phyloP scores from a whole-genome alignment of 164 flowering plant species.

The Chimonanthus salicifolius region DNA sequence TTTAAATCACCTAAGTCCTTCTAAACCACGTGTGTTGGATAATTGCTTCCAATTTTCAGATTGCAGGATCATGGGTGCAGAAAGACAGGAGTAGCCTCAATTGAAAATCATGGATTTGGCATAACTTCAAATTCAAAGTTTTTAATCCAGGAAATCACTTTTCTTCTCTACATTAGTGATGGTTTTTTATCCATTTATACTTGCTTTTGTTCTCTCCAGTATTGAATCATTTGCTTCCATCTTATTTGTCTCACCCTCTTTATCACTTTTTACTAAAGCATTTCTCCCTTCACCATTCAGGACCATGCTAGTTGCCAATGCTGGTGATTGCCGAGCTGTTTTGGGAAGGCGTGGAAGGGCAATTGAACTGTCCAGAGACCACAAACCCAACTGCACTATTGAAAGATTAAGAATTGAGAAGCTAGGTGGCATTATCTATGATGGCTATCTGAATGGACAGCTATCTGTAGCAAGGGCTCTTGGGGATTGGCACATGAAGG shows the following conservation, averaged over 20 bases:
- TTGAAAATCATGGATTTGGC: not conserved
- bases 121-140: not conserved
- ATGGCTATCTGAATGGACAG: slow-evolving; percentile 92
- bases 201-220: not conserved
- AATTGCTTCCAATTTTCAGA: not conserved
- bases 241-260: not conserved
- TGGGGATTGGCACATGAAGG: slow-evolving; percentile 99
- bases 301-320: slow-evolving; percentile 76
- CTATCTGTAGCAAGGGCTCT: slow-evolving; percentile 88
- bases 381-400: slow-evolving; percentile 74
- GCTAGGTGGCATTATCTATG: slow-evolving; percentile 82
- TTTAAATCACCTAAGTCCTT: not conserved
- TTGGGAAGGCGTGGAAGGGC: slow-evolving; percentile 89
- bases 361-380: slow-evolving; percentile 79
- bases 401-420: slow-evolving; percentile 75
- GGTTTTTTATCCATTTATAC: not conserved
- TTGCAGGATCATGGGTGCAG: slow-evolving; percentile 1
- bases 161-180: not conserved
- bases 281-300: slow-evolving; percentile 29
- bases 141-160: not conserved
- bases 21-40: not conserved
- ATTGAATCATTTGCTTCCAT: not conserved
- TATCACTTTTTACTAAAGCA: not conserved
- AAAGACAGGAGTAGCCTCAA: not conserved
- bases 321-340: slow-evolving; percentile 96